Conservation (phyloP, 225 moss, liverwort and hornwort species). For the Physcomitrium patens region DNA sequence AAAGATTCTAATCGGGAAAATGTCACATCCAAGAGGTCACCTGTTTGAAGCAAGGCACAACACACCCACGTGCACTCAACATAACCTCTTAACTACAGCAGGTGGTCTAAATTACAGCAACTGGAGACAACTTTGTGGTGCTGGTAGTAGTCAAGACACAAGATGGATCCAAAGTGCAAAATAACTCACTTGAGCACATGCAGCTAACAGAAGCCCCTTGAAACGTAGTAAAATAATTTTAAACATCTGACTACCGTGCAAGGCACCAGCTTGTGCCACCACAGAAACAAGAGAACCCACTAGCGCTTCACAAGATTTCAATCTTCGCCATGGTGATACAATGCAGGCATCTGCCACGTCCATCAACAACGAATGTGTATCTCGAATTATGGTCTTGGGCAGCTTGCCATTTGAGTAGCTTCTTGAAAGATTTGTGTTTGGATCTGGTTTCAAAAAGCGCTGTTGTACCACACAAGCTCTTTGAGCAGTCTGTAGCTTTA, state of each 20-base stretch:
- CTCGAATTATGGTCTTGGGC: conserved; percentile 57
- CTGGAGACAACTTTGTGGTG: conserved; percentile 16
- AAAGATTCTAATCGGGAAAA: conserved; percentile 14
- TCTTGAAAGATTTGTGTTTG: conserved; percentile 36
- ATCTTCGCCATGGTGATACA: conserved; percentile 72
- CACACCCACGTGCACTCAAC: conserved; percentile 13
- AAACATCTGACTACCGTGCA: conserved; percentile 64
- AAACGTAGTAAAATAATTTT: conserved; percentile 66
- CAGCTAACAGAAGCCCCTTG: conserved; percentile 67
- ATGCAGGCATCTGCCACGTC: conserved; percentile 79
- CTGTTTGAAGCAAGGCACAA: neutral
- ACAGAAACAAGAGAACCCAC: conserved; percentile 59
- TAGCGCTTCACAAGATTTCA: conserved; percentile 66
- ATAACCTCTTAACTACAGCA: neutral
- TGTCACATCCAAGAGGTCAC: neutral
- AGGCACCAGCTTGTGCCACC: conserved; percentile 69
- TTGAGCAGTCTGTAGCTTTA: conserved; percentile 74
- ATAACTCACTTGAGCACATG: conserved; percentile 71
- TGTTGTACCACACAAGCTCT: conserved; percentile 60
- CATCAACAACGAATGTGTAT: conserved; percentile 68
- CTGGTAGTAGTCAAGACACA: conserved; percentile 20
- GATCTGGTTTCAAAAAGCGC: conserved; percentile 52
- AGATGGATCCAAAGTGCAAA: conserved; percentile 6
- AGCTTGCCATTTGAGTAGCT: conserved; percentile 36
- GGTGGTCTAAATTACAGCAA: conserved; percentile 1